A percentile compares a stretch with the other conserved stretches of the same genome.
Evolutionary conservation across 1,284 basidiomycete species (phyloP).

Genomic region (Wolfiporia cocos): DNA sequence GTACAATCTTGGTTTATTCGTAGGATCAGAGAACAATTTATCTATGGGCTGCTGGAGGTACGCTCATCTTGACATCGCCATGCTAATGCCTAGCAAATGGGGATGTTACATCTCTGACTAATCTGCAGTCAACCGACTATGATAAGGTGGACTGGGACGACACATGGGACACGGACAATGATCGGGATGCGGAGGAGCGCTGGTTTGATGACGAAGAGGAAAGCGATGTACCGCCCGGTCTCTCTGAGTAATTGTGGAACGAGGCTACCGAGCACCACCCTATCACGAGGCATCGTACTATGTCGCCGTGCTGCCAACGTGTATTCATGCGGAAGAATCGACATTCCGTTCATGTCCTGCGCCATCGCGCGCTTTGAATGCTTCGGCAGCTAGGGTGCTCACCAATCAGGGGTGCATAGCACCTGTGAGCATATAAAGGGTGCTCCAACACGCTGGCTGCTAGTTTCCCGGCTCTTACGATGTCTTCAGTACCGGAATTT

Average conservation of each 20-base stretch:
- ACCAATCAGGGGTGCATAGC: too few species aligned
- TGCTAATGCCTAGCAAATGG: background rate
- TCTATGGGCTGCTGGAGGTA: conserved; percentile 72
- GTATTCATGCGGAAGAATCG: background rate
- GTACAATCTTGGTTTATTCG: conserved; percentile 47
- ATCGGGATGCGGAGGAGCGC: conserved; percentile 58
- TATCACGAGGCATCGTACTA: background rate
- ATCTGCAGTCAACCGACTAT: conserved; percentile 57
- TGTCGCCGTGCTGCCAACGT: background rate
- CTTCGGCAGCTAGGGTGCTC: too few species aligned
- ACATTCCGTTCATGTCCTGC: background rate
- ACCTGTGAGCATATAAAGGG: too few species aligned
- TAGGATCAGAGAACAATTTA: conserved; percentile 58
- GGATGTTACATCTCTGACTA: conserved; percentile 1
- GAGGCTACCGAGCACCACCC: too few species aligned
- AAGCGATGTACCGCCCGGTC: conserved; percentile 9
- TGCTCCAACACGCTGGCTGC: background rate
- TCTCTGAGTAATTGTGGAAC: conserved; percentile 8
- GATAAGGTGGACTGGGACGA: conserved; percentile 75
- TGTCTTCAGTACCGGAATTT: conserved; percentile 21
- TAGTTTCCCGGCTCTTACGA: conserved; percentile 3
- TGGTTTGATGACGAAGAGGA: conserved; percentile 76
- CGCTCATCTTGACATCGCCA: conserved; percentile 19
- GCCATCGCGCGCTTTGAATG: background rate
- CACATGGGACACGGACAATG: conserved; percentile 52